Percentiles rank a stretch among this genome's conserved stretches.
Conservation (phyloP, 2,329 filamentous ascomycete species). For the Diaporthe sp. region DNA sequence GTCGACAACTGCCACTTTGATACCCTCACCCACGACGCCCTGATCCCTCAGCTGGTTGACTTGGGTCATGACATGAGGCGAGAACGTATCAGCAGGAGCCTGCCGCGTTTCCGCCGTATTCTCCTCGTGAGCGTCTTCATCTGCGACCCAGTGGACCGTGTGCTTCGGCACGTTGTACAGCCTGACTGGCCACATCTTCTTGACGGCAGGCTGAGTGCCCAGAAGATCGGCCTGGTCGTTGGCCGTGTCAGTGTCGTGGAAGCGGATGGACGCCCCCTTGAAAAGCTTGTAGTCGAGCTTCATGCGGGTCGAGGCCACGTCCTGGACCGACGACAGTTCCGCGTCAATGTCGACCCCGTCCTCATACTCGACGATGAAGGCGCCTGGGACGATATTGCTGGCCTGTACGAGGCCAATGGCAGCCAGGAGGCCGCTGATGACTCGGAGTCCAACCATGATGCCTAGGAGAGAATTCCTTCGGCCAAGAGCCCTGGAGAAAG, state of each 20-base stretch:
- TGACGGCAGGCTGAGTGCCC: conserved; percentile 59
- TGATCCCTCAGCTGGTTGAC: conserved; percentile 65
- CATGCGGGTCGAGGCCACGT: conserved; percentile 61
- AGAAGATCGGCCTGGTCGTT: conserved; percentile 59
- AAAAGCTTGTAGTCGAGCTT: conserved; percentile 66
- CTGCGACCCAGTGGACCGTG: conserved; percentile 59
- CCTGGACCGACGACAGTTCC: conserved; percentile 55
- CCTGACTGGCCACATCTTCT: conserved; percentile 64
- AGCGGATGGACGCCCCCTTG: conserved; percentile 67
- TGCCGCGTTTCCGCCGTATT: conserved; percentile 52
- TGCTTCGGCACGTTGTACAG: conserved; percentile 60
- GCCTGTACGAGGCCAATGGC: conserved; percentile 35
- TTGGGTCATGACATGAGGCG: conserved; percentile 70
- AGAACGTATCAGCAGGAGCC: conserved; percentile 56
- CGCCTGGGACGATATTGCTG: conserved; percentile 57
- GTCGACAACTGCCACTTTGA: conserved; percentile 68
- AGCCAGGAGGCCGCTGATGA: conserved; percentile 31
- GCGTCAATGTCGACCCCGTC: conserved; percentile 60
- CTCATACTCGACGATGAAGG: conserved; percentile 68
- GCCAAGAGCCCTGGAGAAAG: not conserved
- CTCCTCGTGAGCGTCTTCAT: conserved; percentile 46
- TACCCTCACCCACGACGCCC: conserved; percentile 64
- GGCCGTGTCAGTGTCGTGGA: conserved; percentile 61
- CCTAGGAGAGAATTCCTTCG: not conserved
- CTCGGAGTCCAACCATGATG: not conserved